phyloP scores from a whole-genome alignment of 345 rosid species.

The Orychophragmus violaceus region DNA sequence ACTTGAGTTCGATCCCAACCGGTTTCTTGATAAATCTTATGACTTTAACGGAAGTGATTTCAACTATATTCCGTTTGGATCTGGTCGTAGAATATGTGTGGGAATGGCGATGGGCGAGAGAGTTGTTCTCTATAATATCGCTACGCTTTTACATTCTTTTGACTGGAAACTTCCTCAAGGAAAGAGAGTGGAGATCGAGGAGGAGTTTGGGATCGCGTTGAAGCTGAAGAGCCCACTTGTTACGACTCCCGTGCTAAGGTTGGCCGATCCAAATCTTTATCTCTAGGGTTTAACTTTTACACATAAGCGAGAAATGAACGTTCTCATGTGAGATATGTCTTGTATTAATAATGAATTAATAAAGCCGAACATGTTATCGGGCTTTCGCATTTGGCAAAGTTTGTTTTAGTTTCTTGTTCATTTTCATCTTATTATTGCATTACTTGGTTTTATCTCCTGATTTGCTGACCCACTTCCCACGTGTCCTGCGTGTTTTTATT shows the following conservation, averaged over 20 bases:
- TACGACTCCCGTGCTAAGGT: background rate
- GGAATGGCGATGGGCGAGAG: constrained; percentile 2
- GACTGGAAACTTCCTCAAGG: background rate
- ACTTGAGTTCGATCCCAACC: background rate
- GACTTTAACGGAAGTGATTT: constrained; percentile 5
- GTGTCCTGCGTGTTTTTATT: no score
- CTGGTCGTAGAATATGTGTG: background rate
- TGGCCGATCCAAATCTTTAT: background rate
- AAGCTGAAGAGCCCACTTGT: constrained; percentile 3
- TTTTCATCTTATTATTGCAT: no score
- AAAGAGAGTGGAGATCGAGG: background rate
- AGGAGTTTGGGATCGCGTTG: constrained; percentile 1
- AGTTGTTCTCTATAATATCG: constrained; percentile 2
- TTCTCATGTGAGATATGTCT: no score
- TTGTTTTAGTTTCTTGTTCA: no score
- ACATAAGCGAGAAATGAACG: no score
- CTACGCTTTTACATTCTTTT: constrained; percentile 3
- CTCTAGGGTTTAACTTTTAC: no score
- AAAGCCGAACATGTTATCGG: background rate
- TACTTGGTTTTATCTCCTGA: no score
- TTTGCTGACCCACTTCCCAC: no score
- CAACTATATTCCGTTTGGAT: background rate
- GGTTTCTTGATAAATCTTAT: background rate
- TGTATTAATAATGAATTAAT: background rate
- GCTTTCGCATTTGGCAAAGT: background rate